phyloP scores from a whole-genome alignment of 2,329 filamentous ascomycete genomes.

The Xylaria sp. region DNA sequence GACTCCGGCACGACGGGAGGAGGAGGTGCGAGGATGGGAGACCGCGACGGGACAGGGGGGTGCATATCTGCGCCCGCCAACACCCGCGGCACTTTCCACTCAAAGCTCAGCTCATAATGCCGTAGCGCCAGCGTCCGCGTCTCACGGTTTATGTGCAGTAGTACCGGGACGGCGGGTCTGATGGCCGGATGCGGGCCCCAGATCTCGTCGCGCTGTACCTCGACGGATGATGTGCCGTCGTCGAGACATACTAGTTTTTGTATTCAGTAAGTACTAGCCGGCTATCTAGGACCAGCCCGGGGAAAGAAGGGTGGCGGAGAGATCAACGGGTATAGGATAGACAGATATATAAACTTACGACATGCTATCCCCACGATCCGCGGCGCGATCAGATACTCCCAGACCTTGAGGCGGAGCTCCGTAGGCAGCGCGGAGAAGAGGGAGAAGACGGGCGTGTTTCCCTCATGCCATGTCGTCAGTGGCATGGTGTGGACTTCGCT shows the following conservation, averaged over 20 bases:
- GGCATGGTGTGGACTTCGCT: slow-evolving; percentile 32
- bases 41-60: slow-evolving; percentile 29
- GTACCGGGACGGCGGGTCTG: slow-evolving; percentile 51
- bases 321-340: not conserved
- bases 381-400: slow-evolving; percentile 57
- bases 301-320: not conserved
- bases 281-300: not conserved
- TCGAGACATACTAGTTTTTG: slow-evolving; percentile 22
- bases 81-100: slow-evolving; percentile 58
- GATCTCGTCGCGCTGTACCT: slow-evolving; percentile 23
- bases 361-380: slow-evolving; percentile 59
- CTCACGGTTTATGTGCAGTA: slow-evolving; percentile 59
- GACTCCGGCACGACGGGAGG: not conserved
- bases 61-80: slow-evolving; percentile 41
- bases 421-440: slow-evolving; percentile 56
- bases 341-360: slow-evolving; percentile 44
- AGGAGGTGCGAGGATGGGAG: not conserved
- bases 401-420: slow-evolving; percentile 61
- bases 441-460: slow-evolving; percentile 40
- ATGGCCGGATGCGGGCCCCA: slow-evolving; percentile 39
- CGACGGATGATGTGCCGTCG: slow-evolving; percentile 22
- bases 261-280: not conserved
- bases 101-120: slow-evolving; percentile 59
- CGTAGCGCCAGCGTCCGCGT: slow-evolving; percentile 54
- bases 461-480: slow-evolving; percentile 28